These are phyloP conservation scores for Eleusine coracana DNA, from an alignment of 176 grass and related monocot genomes.

Conservation along the genomic window DNA sequence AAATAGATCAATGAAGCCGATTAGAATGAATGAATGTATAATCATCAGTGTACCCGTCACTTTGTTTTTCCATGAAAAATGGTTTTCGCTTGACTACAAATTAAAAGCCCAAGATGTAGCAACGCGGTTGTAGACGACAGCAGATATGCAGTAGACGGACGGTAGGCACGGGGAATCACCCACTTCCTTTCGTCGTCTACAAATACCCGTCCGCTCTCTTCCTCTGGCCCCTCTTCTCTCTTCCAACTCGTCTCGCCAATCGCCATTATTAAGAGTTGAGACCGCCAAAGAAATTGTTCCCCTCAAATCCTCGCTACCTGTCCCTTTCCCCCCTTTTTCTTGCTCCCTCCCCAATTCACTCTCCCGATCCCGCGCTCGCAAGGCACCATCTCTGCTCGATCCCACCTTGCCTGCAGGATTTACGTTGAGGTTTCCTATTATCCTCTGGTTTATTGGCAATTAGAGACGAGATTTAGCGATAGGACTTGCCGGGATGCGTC, in stretches of 20 bases:
- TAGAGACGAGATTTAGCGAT: slow-evolving; percentile 34
- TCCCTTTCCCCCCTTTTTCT: neutral
- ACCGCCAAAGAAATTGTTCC: neutral
- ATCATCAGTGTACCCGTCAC: neutral
- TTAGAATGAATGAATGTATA: neutral
- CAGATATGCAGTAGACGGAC: neutral
- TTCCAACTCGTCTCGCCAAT: slow-evolving; percentile 34
- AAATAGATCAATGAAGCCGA: neutral
- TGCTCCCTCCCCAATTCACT: slow-evolving; percentile 3
- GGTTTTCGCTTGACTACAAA: too few relatives aligned
- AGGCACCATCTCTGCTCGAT: slow-evolving; percentile 20
- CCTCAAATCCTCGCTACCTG: slow-evolving; percentile 28
- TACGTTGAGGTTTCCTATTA: neutral
- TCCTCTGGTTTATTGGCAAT: slow-evolving; percentile 30
- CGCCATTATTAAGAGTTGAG: slow-evolving; percentile 38
- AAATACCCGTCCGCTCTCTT: slow-evolving; percentile 47
- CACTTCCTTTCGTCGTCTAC: slow-evolving; percentile 46
- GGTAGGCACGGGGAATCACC: neutral
- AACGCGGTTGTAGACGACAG: neutral
- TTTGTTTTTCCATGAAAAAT: neutral
- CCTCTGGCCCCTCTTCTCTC: slow-evolving; percentile 22
- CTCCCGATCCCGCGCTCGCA: neutral
- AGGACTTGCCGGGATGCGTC: slow-evolving; percentile 50
- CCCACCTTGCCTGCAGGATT: neutral
- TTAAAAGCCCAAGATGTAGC: neutral